Conservation (phyloP, 208 protist genomes). For the Leishmania aethiopica region DNA sequence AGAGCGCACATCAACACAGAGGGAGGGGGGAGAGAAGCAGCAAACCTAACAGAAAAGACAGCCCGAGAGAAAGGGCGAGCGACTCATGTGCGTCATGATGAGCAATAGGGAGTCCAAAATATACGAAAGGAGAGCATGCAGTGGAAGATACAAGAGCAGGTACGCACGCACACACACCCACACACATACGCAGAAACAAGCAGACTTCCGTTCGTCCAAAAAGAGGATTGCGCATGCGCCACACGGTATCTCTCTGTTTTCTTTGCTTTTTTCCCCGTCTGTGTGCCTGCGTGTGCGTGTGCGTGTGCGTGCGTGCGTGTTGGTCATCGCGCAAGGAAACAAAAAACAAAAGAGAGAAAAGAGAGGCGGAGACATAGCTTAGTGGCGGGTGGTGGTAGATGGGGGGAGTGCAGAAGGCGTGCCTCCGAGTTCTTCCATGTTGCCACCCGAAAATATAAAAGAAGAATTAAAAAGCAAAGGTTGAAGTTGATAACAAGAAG, state of each 20-base stretch:
- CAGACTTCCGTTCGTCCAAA: neutral
- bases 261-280: too few relatives aligned
- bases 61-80: neutral
- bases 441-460: neutral
- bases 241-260: neutral
- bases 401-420: neutral
- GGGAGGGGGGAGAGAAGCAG: neutral
- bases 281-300: too few relatives aligned
- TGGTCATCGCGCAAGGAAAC: neutral
- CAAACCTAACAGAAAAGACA: neutral
- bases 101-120: neutral
- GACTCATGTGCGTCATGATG: neutral
- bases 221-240: neutral
- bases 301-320: neutral
- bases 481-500: neutral
- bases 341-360: neutral
- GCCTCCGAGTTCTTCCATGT: neutral
- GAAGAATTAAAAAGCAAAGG: neutral
- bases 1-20: neutral
- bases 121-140: too few relatives aligned
- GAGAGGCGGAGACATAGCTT: neutral
- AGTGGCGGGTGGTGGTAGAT: too few relatives aligned
- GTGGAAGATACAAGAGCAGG: neutral
- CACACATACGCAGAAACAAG: neutral
- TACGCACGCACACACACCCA: neutral